phyloP scores from a whole-genome alignment of 2,329 filamentous ascomycete genomes.

The Dactylella cylindrospora region DNA sequence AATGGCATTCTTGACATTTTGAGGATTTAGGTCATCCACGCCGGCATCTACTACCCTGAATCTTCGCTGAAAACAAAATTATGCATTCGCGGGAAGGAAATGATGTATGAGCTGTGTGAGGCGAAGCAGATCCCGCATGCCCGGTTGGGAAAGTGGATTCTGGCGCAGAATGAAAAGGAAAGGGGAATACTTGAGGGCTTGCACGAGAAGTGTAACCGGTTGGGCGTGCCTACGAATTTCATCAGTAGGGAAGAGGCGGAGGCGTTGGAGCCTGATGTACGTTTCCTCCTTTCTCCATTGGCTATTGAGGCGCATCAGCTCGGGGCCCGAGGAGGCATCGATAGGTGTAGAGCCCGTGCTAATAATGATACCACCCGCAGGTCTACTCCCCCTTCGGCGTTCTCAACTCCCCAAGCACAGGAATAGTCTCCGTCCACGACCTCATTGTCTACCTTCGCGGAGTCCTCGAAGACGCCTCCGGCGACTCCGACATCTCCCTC shows the following conservation, averaged over 20 bases:
- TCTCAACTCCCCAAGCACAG: slow-evolving; percentile 81
- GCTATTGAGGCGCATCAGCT: too few species aligned
- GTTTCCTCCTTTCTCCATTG: slow-evolving; percentile 45
- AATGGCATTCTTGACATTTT: background rate
- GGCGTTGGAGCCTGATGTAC: slow-evolving; percentile 71
- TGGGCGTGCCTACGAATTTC: slow-evolving; percentile 71
- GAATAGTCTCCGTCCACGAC: slow-evolving; percentile 84
- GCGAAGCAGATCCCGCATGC: slow-evolving; percentile 67
- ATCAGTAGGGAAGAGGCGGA: slow-evolving; percentile 64
- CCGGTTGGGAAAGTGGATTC: slow-evolving; percentile 89
- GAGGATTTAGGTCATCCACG: slow-evolving; percentile 74
- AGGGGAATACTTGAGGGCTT: slow-evolving; percentile 62
- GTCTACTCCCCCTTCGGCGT: slow-evolving; percentile 59
- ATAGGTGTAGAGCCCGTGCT: too few species aligned
- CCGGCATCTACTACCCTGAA: slow-evolving; percentile 83
- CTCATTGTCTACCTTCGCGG: slow-evolving; percentile 80
- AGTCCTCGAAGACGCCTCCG: slow-evolving; percentile 73
- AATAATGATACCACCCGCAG: background rate
- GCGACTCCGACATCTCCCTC: slow-evolving; percentile 65
- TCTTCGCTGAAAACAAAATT: slow-evolving; percentile 76
- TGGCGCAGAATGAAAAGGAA: slow-evolving; percentile 77
- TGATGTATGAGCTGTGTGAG: slow-evolving; percentile 77
- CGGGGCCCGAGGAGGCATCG: too few species aligned
- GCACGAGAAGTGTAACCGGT: slow-evolving; percentile 54
- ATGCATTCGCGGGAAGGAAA: slow-evolving; percentile 73